Conservation (phyloP, 2,329 filamentous ascomycete species). For the Nemania sp. region DNA sequence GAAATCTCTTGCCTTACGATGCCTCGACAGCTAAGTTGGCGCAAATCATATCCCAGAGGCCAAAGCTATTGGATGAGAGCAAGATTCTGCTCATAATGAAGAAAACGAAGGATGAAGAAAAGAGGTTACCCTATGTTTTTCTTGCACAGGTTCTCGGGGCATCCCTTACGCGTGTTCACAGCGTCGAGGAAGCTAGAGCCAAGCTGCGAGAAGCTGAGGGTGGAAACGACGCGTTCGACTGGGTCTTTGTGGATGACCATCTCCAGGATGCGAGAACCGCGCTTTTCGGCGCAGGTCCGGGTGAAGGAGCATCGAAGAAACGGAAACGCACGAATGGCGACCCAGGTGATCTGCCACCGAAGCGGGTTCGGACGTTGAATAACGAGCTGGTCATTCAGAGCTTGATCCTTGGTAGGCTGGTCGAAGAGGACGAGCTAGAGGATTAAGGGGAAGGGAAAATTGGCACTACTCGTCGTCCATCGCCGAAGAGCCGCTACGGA, state of each 20-base stretch:
- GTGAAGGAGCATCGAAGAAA: slow-evolving; percentile 47
- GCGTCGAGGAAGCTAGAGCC: slow-evolving; percentile 66
- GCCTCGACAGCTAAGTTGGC: slow-evolving; percentile 59
- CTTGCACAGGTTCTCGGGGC: slow-evolving; percentile 80
- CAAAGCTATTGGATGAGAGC: slow-evolving; percentile 65
- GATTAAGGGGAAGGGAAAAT: slow-evolving; percentile 18
- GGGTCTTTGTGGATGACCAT: slow-evolving; percentile 77
- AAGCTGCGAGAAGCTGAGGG: slow-evolving; percentile 58
- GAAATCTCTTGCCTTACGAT: slow-evolving; percentile 67
- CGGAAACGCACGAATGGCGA: slow-evolving; percentile 47
- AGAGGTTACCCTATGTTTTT: slow-evolving; percentile 76
- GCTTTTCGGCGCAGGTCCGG: slow-evolving; percentile 46
- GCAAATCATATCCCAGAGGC: slow-evolving; percentile 62
- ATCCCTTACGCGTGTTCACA: slow-evolving; percentile 67
- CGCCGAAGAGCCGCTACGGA: slow-evolving; percentile 8
- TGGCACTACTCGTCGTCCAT: neutral
- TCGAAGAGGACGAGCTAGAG: slow-evolving; percentile 62
- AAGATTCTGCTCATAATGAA: slow-evolving; percentile 73
- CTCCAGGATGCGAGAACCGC: slow-evolving; percentile 55
- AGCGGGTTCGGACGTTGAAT: slow-evolving; percentile 69
- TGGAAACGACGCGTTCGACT: slow-evolving; percentile 63
- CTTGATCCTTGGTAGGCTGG: slow-evolving; percentile 80
- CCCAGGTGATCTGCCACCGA: slow-evolving; percentile 44
- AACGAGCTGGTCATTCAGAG: slow-evolving; percentile 93
- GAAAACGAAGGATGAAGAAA: slow-evolving; percentile 65